phyloP scores from a whole-genome alignment of 495 filamentous ascomycete genomes.

The Aspergillus avenaceus region DNA sequence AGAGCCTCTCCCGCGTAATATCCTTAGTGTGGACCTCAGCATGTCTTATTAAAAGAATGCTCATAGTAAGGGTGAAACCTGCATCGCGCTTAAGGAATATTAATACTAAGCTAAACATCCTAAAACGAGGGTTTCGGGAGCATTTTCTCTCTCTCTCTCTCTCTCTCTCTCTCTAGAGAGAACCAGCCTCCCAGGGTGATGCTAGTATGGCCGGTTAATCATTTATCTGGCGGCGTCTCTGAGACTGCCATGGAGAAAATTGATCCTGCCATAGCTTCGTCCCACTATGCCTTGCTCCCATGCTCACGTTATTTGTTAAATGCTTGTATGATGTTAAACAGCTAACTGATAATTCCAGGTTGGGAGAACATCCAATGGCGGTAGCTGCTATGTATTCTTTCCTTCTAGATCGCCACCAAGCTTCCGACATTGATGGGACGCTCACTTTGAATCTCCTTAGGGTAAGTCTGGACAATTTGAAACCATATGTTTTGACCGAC shows the following conservation, averaged over 20 bases:
- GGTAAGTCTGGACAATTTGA: slow-evolving; percentile 30
- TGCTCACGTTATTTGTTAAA: background rate
- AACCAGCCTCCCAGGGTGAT: background rate
- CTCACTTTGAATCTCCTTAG: slow-evolving; percentile 62
- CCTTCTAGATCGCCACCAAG: slow-evolving; percentile 61
- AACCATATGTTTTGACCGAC: background rate
- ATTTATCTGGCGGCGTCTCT: background rate
- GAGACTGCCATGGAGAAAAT: background rate
- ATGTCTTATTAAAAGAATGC: slow-evolving; percentile 26
- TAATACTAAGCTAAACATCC: slow-evolving; percentile 18
- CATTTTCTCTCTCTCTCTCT: background rate
- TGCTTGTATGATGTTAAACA: slow-evolving; percentile 3
- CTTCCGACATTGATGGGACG: slow-evolving; percentile 59
- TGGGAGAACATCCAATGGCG: slow-evolving; percentile 55
- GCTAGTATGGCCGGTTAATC: background rate
- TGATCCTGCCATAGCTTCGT: background rate
- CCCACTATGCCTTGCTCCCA: background rate
- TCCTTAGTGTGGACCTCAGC: slow-evolving; percentile 22
- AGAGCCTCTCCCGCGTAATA: slow-evolving; percentile 34
- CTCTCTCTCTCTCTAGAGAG: too few species aligned
- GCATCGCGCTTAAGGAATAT: slow-evolving; percentile 8
- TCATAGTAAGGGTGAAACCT: slow-evolving; percentile 23
- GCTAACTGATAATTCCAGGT: slow-evolving; percentile 38
- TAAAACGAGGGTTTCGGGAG: slow-evolving; percentile 29
- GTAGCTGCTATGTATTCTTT: slow-evolving; percentile 57